Percentiles rank a stretch among this genome's conserved stretches.
Conservation (phyloP, 2,329 filamentous ascomycete species). For the Trichoderma aggressivum region DNA sequence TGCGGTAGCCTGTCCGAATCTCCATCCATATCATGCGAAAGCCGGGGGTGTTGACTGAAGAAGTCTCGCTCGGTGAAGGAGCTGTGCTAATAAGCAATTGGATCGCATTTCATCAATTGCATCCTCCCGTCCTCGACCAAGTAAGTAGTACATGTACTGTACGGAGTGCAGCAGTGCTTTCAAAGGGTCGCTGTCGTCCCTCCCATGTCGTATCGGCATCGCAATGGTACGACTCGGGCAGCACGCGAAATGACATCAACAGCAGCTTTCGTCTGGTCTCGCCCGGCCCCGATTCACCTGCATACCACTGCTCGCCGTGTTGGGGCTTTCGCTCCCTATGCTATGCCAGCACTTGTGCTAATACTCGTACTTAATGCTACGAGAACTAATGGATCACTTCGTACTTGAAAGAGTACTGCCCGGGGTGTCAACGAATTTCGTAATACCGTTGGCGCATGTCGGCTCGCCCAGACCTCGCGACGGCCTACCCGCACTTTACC, state of each 20-base stretch:
- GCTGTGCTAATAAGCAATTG: not conserved
- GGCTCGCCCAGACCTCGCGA: not conserved
- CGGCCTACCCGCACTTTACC: constrained; percentile 14
- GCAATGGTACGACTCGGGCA: not conserved
- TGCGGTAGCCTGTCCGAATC: not conserved
- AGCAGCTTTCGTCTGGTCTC: not conserved
- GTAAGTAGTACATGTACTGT: not conserved
- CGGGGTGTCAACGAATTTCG: not conserved
- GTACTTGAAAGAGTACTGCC: not conserved
- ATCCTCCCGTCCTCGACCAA: not conserved
- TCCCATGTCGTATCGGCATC: not conserved
- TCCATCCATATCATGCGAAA: not conserved
- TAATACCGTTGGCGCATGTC: not conserved
- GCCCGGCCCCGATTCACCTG: not conserved
- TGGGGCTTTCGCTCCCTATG: not conserved
- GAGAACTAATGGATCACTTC: not conserved
- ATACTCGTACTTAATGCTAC: not conserved
- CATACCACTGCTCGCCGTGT: not conserved
- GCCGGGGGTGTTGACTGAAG: not conserved
- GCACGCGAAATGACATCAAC: constrained; percentile 8
- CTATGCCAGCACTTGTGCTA: not conserved
- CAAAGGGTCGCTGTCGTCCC: not conserved
- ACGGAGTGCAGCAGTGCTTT: not conserved
- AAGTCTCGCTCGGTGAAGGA: constrained; percentile 6
- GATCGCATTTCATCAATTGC: not conserved